phyloP scores from a whole-genome alignment of 305 asterid species.

The Fraxinus ornus region DNA sequence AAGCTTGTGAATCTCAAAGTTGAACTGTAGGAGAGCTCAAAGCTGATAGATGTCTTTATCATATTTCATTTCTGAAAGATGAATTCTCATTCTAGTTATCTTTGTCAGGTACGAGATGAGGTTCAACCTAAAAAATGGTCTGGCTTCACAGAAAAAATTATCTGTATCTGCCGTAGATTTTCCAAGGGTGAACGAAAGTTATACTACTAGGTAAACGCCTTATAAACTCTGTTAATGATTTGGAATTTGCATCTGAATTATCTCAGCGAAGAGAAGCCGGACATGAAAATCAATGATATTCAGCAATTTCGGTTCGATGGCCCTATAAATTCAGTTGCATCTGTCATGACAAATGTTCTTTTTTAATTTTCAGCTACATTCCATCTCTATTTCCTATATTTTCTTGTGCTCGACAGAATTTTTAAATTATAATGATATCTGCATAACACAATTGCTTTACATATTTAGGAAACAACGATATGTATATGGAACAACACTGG shows the following conservation, averaged over 20 bases:
- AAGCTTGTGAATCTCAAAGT: slow-evolving; percentile 62
- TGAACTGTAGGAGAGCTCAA: slow-evolving; percentile 65
- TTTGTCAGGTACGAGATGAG: slow-evolving; percentile 87
- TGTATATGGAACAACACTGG: slow-evolving; percentile 79
- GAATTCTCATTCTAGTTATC: slow-evolving; percentile 9
- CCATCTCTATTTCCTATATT: neutral
- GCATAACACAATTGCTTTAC: neutral
- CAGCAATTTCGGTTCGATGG: neutral
- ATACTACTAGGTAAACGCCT: slow-evolving; percentile 70
- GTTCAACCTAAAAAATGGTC: slow-evolving; percentile 81
- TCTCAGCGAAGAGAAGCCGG: neutral
- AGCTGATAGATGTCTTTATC: slow-evolving; percentile 8
- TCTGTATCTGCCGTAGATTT: slow-evolving; percentile 83
- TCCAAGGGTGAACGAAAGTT: slow-evolving; percentile 90
- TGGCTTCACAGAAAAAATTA: slow-evolving; percentile 79
- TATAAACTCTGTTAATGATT: slow-evolving; percentile 2
- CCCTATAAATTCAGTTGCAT: neutral
- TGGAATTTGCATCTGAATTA: neutral
- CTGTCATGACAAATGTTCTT: neutral
- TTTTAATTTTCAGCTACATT: neutral
- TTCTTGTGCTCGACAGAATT: neutral
- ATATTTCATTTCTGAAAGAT: slow-evolving; percentile 9
- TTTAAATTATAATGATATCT: neutral
- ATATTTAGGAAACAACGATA: slow-evolving; percentile 77
- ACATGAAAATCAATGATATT: neutral